Conservation (phyloP, 2,329 filamentous ascomycete genomes). For the Ceratocystis ficicola region DNA sequence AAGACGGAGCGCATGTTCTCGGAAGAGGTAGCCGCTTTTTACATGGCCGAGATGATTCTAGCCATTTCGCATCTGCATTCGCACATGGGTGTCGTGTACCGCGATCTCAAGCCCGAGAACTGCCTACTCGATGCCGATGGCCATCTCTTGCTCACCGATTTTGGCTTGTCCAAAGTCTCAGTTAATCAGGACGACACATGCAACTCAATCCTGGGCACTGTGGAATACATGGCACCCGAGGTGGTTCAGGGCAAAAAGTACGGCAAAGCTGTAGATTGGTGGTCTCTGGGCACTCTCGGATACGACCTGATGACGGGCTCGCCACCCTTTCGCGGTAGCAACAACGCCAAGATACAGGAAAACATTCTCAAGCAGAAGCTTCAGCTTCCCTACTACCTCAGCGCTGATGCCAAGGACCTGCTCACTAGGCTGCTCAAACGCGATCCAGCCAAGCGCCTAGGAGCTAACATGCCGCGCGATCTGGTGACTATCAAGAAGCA, state of each 20-base stretch:
- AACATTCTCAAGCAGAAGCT: conserved; percentile 93
- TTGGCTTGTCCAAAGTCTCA: conserved; percentile 90
- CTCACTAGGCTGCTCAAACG: conserved; percentile 82
- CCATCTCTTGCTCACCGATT: conserved; percentile 89
- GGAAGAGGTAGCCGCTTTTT: conserved; percentile 81
- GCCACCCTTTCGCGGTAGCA: conserved; percentile 80
- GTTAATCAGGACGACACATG: conserved; percentile 58
- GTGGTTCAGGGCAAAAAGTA: conserved; percentile 80
- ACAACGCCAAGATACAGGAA: conserved; percentile 88
- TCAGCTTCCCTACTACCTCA: conserved; percentile 75
- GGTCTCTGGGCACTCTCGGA: conserved; percentile 87
- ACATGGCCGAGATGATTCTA: conserved; percentile 96
- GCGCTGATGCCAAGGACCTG: conserved; percentile 84
- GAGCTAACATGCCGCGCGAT: conserved; percentile 80
- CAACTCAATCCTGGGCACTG: conserved; percentile 83
- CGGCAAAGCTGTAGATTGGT: conserved; percentile 94
- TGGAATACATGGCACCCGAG: conserved; percentile 98
- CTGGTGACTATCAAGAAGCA: conserved; percentile 76
- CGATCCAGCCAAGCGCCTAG: conserved; percentile 80
- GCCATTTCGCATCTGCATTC: conserved; percentile 88
- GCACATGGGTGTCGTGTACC: conserved; percentile 86
- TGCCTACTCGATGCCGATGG: conserved; percentile 85
- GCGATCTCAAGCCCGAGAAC: conserved; percentile 95
- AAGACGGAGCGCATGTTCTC: conserved; percentile 90
- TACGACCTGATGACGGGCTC: conserved; percentile 87